Percentiles rank a stretch among this genome's conserved stretches.
Conservation (phyloP, 2,329 filamentous ascomycete species). For the Malbranchea zuffiana region DNA sequence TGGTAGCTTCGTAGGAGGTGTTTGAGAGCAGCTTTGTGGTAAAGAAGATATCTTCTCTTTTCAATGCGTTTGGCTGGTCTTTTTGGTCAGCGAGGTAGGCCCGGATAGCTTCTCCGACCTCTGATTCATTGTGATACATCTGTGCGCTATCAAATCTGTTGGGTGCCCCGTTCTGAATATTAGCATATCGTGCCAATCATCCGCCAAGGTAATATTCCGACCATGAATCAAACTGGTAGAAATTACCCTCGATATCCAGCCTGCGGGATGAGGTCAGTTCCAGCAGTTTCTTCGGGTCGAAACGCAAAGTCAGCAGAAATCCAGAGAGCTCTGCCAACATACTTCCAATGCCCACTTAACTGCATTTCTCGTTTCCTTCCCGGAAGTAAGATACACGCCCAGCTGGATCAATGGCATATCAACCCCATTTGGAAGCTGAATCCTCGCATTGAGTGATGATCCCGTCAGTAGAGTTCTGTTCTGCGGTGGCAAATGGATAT, state of each 20-base stretch:
- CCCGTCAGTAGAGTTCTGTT: background rate
- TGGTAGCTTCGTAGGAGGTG: conserved; percentile 36
- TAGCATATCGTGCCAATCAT: background rate
- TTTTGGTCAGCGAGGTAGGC: conserved; percentile 43
- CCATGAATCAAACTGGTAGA: background rate
- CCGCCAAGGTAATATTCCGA: background rate
- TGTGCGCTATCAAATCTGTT: conserved; percentile 46
- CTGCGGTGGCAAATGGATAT: background rate
- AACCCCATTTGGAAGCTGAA: conserved; percentile 10
- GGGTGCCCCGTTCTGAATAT: conserved; percentile 15
- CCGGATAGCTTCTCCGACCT: conserved; percentile 41
- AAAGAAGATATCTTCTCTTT: conserved; percentile 42
- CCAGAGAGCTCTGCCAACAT: conserved; percentile 24
- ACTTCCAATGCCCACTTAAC: conserved; percentile 39
- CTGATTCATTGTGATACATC: conserved; percentile 44
- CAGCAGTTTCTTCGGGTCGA: background rate
- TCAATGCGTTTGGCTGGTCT: conserved; percentile 24
- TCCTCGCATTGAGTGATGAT: background rate
- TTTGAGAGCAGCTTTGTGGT: conserved; percentile 44
- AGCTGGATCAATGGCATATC: conserved; percentile 10
- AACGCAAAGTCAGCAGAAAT: background rate
- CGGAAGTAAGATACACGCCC: conserved; percentile 8
- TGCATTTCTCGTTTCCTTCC: conserved; percentile 43
- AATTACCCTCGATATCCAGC: conserved; percentile 10
- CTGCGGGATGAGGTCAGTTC: conserved; percentile 2